phyloP scores from a whole-genome alignment of 306 rosid genomes.

The Psophocarpus tetragonolobus region DNA sequence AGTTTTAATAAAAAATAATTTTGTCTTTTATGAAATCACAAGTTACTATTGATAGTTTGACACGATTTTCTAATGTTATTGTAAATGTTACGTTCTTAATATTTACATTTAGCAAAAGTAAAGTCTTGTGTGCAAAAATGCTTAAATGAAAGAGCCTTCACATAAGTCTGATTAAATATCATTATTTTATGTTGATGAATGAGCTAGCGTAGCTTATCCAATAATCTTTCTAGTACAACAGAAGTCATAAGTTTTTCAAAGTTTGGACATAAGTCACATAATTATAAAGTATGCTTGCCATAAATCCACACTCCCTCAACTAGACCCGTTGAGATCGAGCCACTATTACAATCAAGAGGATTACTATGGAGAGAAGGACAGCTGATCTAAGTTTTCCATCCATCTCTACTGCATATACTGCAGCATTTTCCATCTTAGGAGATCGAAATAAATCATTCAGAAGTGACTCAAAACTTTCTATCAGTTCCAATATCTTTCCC shows the following conservation, averaged over 20 bases:
- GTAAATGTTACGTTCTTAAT: too few relatives aligned
- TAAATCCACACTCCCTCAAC: not conserved
- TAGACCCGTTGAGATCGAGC: constrained; percentile 43
- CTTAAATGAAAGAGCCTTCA: too few relatives aligned
- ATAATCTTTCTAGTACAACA: not conserved
- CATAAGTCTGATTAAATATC: too few relatives aligned
- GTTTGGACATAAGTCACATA: not conserved
- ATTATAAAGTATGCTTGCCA: not conserved
- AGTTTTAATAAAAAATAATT: too few relatives aligned
- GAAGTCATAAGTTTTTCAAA: not conserved
- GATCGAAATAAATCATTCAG: constrained; percentile 45
- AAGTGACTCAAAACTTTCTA: constrained; percentile 52
- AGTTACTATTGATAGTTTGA: too few relatives aligned
- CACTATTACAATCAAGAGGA: constrained; percentile 52
- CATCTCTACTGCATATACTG: constrained; percentile 26
- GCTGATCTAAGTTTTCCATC: constrained; percentile 62
- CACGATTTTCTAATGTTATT: too few relatives aligned
- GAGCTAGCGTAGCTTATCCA: not conserved
- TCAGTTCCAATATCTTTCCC: constrained; percentile 51
- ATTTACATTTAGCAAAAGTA: not conserved
- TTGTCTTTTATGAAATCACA: too few relatives aligned
- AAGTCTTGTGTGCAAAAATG: too few relatives aligned
- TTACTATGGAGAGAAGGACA: constrained; percentile 51
- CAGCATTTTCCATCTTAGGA: constrained; percentile 25
- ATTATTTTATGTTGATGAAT: not conserved